Base-by-base conservation (phyloP, 768 basidiomycete genomes). In the Hericium rajendrae region DNA sequence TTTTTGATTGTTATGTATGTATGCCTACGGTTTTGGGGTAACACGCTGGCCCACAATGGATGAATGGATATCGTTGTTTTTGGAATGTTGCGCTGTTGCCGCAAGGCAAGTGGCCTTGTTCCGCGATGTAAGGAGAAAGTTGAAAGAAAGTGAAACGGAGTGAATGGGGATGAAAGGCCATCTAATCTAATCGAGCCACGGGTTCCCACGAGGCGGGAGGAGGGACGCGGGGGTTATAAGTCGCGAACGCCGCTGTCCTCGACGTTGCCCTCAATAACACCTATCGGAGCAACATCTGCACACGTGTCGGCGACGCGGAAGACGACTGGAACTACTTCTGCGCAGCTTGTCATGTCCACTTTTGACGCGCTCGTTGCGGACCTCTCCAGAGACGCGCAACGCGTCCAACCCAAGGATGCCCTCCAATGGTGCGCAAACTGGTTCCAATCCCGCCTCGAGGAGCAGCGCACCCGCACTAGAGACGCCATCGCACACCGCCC, bases 361-460 rank as follows among this genome's bases (percentile, higher is more conserved):
- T 94, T 92, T 69, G 86, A 92, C 62, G 73, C 76, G 43, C 87
- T 97, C 61, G 77, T 97, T 61, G 78, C 76, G 56, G 93, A 97
- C 68, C 78, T 97, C 55, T 86, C 89, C 62, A 84, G 91, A 68
- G 94, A 95, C 70, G 82, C 82, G 46, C 78, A 88, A 46, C 86
- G 89, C 62, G 90, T 83, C 4, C 90, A 93, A 69, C 94, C 95
- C 20, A 84, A 82, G 65, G 95, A 98, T 67, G 83, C 86, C 4
- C 84, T 97, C 49, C 95, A 97, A 72, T 93, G 88, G 71, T 91
- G 88, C 66, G 85, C 94, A 50, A 92, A 85, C 66, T 98, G 94
- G 94, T 97, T 98, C 72, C 89, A 94, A 69, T 78, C 80, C 60
- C 82, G 90, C 56, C 77, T 94, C 52, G 88, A 92, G 62, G 88